Percentiles rank a stretch among this genome's conserved stretches.
phyloP scores from a whole-genome alignment of 345 rosid genomes.

The Rhizophora mangle region DNA sequence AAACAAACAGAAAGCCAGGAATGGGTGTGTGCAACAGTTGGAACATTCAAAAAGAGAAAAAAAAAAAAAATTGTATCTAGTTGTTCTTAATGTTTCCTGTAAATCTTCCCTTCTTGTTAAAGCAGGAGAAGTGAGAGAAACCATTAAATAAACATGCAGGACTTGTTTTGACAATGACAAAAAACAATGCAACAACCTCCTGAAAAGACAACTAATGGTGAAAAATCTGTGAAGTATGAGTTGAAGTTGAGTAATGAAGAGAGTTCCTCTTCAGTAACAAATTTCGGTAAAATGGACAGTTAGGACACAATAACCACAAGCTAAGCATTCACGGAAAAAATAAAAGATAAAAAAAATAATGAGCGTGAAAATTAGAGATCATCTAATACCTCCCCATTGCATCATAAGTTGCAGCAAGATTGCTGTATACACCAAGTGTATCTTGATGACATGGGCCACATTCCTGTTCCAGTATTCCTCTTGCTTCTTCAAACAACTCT shows the following conservation, averaged over 20 bases:
- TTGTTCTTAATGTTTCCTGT: background rate
- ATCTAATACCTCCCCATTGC: constrained; percentile 94
- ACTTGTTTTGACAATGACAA: background rate
- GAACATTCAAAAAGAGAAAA: no score
- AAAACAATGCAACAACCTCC: background rate
- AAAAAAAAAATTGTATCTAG: no score
- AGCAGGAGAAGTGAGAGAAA: background rate
- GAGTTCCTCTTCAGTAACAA: background rate
- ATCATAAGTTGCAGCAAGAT: constrained; percentile 97
- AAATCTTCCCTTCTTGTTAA: background rate
- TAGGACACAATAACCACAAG: background rate
- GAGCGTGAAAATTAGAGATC: background rate
- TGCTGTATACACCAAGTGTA: constrained; percentile 93
- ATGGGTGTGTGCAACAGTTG: no score
- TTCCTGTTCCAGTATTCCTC: constrained; percentile 81
- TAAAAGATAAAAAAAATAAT: background rate
- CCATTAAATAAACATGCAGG: background rate
- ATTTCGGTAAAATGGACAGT: background rate
- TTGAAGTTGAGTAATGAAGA: background rate
- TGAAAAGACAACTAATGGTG: background rate
- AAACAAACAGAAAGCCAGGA: no score
- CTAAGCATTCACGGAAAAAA: background rate
- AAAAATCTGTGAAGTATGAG: background rate
- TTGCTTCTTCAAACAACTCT: constrained; percentile 92
- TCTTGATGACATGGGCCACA: constrained; percentile 96